Evolutionary conservation across 108 stramenopile genomes (phyloP), one percentile per base, ranked within the genome.

Genomic region (Skeletonema potamos): DNA sequence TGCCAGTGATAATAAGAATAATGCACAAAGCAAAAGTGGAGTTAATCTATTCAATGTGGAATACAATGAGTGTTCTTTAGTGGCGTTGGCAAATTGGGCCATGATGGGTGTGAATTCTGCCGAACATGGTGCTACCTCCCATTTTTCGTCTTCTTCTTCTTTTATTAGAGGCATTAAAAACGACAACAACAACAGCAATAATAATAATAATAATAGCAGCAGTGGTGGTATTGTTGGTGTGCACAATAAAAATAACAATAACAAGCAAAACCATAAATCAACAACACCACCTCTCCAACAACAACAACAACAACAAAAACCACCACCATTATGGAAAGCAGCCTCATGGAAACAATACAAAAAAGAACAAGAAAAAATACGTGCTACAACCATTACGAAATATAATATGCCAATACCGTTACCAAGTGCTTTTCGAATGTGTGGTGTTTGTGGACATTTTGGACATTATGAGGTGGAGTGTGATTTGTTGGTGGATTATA

Each of bases 391-490:
- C 24, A 70, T 28, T 4, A 51, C 58, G 6, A 12, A 29, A 9
- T 66, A 64, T 54, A 6, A 70, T 22, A 26, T 68, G 44, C 46
- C 63, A 0, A 39, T 76, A 6, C 54, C 73, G 10, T 27, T 36
- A 30, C 44, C 77, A 24, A 55, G 27, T 27, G 48, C 48, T 20
- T 85, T 85, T 62, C 79, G 72, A 33, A 28, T 70, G 27, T 87
- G 87, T 59, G 64, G 58, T 8, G 55, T 82, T 10, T 87, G 87
- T 66, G 39, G 66, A 6, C 37, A 58, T 18, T 85, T 72, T 72
- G 87, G 87, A 5, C 87, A 87, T 72, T 85, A 85, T 58, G 87
- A 87, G 56, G 11, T 82, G 6, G 84, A 87, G 70, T 87, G 87
- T 66, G 70, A 72, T 3, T 12, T 33, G 12, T 36, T 76, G 58